Conservation (phyloP, 2,329 filamentous ascomycete species). For the Nemania serpens region DNA sequence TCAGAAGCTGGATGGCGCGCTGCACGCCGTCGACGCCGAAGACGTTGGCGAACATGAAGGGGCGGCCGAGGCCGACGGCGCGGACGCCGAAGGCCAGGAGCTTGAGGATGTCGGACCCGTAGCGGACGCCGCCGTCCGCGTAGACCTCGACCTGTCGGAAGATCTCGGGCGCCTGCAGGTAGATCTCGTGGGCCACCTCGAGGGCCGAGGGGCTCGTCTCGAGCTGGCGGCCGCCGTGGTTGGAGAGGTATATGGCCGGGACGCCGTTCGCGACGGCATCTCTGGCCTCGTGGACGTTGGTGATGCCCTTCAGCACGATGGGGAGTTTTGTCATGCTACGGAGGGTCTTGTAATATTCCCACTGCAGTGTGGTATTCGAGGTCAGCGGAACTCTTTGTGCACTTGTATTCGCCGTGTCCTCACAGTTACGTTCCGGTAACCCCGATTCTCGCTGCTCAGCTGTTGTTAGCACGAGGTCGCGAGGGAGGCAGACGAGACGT, state of each 20-base stretch:
- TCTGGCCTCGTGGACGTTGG: slow-evolving; percentile 41
- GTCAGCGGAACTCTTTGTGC: slow-evolving; percentile 18
- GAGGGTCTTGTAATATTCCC: slow-evolving; percentile 37
- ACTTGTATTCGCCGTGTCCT: background rate
- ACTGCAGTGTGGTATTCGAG: slow-evolving; percentile 12
- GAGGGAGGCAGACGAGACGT: background rate
- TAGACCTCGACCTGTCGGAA: slow-evolving; percentile 40
- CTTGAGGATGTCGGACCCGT: slow-evolving; percentile 42
- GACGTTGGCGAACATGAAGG: slow-evolving; percentile 53
- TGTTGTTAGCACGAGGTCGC: background rate
- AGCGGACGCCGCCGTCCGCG: slow-evolving; percentile 43
- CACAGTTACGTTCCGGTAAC: slow-evolving; percentile 11
- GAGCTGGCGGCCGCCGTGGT: slow-evolving; percentile 44
- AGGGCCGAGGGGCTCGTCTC: slow-evolving; percentile 40
- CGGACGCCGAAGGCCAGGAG: slow-evolving; percentile 42
- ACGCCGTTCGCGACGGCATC: slow-evolving; percentile 36
- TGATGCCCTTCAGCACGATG: slow-evolving; percentile 37
- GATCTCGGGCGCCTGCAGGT: slow-evolving; percentile 37
- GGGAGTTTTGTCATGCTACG: slow-evolving; percentile 29
- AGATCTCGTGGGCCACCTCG: slow-evolving; percentile 41
- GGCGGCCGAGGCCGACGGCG: slow-evolving; percentile 47
- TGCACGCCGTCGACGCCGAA: slow-evolving; percentile 52
- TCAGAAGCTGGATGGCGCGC: slow-evolving; percentile 49
- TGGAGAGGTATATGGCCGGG: slow-evolving; percentile 42
- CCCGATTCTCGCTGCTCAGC: slow-evolving; percentile 2